These are phyloP conservation scores for Kodamaea arcana DNA, from an alignment of 1,139 yeast species.

Conservation along the genomic window DNA sequence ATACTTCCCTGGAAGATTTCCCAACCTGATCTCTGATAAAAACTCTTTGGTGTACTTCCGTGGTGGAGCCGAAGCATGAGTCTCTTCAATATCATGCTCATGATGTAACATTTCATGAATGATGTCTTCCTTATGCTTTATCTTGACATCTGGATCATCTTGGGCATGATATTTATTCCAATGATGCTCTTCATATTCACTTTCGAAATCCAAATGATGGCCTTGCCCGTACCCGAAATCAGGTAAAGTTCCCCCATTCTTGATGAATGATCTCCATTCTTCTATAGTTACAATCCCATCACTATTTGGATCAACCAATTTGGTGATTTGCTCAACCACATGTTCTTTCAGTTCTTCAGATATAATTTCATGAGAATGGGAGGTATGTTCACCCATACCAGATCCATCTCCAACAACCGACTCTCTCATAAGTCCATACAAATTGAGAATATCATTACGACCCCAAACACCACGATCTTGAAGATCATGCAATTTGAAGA, in stretches of 20 bases:
- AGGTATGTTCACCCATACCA: slow-evolving; percentile 79
- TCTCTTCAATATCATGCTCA: slow-evolving; percentile 72
- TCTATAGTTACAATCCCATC: slow-evolving; percentile 63
- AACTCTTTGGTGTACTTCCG: slow-evolving; percentile 21
- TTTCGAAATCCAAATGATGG: slow-evolving; percentile 91
- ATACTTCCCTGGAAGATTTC: slow-evolving; percentile 38
- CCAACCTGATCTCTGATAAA: slow-evolving; percentile 31
- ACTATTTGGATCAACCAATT: slow-evolving; percentile 58
- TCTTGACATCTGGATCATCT: slow-evolving; percentile 74
- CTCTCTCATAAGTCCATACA: slow-evolving; percentile 75
- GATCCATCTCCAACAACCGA: slow-evolving; percentile 83
- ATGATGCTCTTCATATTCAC: slow-evolving; percentile 91
- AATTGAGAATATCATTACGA: slow-evolving; percentile 62
- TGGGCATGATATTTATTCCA: slow-evolving; percentile 85
- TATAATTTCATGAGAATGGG: slow-evolving; percentile 49
- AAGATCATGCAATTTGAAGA: slow-evolving; percentile 78
- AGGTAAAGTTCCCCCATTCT: slow-evolving; percentile 70
- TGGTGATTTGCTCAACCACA: slow-evolving; percentile 54
- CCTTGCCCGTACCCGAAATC: slow-evolving; percentile 97
- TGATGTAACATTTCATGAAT: slow-evolving; percentile 89
- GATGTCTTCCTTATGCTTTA: slow-evolving; percentile 82
- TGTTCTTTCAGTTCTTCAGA: slow-evolving; percentile 54
- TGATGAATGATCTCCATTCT: slow-evolving; percentile 68
- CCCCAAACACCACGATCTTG: slow-evolving; percentile 52
- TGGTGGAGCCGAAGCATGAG: slow-evolving; percentile 49